These are phyloP conservation scores for Epichloe scottii DNA, from an alignment of 2,329 filamentous ascomycete species.

Conservation along the genomic window DNA sequence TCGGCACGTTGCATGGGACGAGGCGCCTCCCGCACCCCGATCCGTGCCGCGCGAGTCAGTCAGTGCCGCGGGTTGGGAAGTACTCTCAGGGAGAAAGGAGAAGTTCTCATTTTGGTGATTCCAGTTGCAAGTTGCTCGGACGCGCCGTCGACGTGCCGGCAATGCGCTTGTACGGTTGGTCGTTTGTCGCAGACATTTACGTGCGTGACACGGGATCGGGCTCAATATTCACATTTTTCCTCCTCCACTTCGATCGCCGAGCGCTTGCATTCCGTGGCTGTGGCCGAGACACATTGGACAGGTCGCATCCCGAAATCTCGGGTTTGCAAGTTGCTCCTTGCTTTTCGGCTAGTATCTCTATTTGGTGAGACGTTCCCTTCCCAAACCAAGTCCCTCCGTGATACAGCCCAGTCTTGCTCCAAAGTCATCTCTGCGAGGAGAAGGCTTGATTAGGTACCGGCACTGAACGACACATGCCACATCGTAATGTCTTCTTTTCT, in stretches of 20 bases:
- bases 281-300: background rate
- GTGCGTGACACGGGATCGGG: background rate
- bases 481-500: too few species aligned
- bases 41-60: slow-evolving; percentile 7
- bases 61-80: background rate
- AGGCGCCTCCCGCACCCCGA: slow-evolving; percentile 7
- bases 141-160: background rate
- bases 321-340: background rate
- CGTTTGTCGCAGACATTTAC: background rate
- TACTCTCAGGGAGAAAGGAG: background rate
- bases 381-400: too few species aligned
- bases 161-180: background rate
- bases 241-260: background rate
- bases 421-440: too few species aligned
- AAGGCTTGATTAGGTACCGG: too few species aligned
- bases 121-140: background rate
- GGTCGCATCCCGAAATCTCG: background rate
- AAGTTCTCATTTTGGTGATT: background rate
- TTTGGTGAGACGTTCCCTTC: too few species aligned
- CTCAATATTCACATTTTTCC: background rate
- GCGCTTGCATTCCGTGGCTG: background rate
- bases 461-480: too few species aligned
- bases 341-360: background rate
- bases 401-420: too few species aligned
- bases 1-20: slow-evolving; percentile 1